phyloP scores from a whole-genome alignment of 2,329 filamentous ascomycete species.

The Orbilia quercus region DNA sequence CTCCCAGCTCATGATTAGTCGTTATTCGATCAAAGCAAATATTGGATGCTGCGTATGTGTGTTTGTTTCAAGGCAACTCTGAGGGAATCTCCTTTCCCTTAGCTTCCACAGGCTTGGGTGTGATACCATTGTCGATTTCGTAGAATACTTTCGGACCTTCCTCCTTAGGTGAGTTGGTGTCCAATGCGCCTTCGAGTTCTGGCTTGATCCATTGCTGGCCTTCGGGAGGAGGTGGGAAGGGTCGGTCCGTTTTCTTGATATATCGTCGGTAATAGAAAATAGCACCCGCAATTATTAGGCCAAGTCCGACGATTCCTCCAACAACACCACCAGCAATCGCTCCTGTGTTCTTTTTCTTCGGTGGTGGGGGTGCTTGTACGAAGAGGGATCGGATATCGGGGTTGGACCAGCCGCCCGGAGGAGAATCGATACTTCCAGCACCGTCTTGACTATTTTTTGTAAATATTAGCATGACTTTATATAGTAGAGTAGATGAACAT shows the following conservation, averaged over 20 bases:
- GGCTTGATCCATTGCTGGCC: slow-evolving; percentile 49
- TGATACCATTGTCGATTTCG: slow-evolving; percentile 29
- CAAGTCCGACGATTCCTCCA: slow-evolving; percentile 30
- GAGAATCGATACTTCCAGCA: slow-evolving; percentile 12
- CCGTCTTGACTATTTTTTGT: slow-evolving; percentile 22
- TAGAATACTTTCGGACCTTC: slow-evolving; percentile 17
- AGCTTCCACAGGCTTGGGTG: slow-evolving; percentile 19
- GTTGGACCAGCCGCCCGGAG: slow-evolving; percentile 33
- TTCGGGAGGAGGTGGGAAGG: slow-evolving; percentile 35
- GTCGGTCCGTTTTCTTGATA: slow-evolving; percentile 31
- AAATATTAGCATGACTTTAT: not conserved
- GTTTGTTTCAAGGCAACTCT: slow-evolving; percentile 30
- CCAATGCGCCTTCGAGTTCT: slow-evolving; percentile 38
- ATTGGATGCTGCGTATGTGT: not conserved
- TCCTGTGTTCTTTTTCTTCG: slow-evolving; percentile 27
- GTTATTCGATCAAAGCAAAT: slow-evolving; percentile 13
- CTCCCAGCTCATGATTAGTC: slow-evolving; percentile 21
- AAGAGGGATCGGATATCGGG: slow-evolving; percentile 32
- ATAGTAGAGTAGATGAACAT: no score
- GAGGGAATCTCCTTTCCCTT: slow-evolving; percentile 43
- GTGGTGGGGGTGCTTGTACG: slow-evolving; percentile 1
- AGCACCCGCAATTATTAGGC: slow-evolving; percentile 16
- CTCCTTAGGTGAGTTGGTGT: slow-evolving; percentile 10
- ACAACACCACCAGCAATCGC: slow-evolving; percentile 44
- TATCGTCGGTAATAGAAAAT: slow-evolving; percentile 34